A percentile compares a stretch with the other conserved stretches of the same genome.
These are phyloP conservation scores for Cetradonia linearis DNA, from an alignment of 495 filamentous ascomycete genomes.

Conservation along the genomic window DNA sequence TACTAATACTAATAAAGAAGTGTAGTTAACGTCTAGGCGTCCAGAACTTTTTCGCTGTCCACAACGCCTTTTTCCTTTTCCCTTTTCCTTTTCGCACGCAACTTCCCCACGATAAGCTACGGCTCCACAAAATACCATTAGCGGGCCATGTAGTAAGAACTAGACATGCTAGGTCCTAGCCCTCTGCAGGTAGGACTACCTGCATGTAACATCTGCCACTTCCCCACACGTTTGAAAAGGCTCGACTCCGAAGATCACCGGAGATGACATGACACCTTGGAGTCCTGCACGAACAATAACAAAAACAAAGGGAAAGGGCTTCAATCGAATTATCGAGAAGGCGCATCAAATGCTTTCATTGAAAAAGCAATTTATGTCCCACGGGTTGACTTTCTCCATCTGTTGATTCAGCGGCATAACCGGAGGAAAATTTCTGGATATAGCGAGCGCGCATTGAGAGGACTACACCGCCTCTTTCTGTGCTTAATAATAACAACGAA, in stretches of 20 bases:
- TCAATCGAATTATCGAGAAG: neutral
- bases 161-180: neutral
- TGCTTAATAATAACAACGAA: neutral
- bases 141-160: neutral
- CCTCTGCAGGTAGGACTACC: neutral
- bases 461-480: no score
- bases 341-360: neutral
- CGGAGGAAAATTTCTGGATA: neutral
- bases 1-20: neutral
- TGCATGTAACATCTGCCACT: neutral
- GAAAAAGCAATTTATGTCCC: neutral
- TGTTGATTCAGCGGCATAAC: neutral
- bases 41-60: neutral
- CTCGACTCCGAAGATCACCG: neutral
- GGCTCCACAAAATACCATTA: slow-evolving; percentile 11
- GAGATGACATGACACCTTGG: neutral
- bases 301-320: neutral
- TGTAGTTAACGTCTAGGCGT: neutral
- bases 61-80: neutral
- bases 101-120: slow-evolving; percentile 18
- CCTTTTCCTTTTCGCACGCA: neutral
- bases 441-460: neutral
- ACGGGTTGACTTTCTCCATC: neutral
- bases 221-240: slow-evolving; percentile 1
- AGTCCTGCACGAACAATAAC: neutral